Evolutionary conservation across 2,329 filamentous ascomycete species (phyloP).

Genomic region (Juglanconis juglandina): DNA sequence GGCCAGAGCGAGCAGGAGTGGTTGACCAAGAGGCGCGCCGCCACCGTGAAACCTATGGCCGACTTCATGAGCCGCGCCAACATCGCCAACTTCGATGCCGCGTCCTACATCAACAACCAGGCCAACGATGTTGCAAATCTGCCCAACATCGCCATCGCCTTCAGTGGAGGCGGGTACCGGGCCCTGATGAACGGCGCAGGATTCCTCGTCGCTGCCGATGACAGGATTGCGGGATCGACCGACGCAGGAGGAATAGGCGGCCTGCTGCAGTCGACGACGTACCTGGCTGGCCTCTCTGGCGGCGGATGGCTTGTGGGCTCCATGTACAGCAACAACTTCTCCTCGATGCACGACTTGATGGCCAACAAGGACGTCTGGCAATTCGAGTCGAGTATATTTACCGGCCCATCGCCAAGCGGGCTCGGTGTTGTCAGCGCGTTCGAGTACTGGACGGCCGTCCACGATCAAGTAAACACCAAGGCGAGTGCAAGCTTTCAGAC

Average conservation of each 20-base stretch:
- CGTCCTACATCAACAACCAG: conserved; percentile 63
- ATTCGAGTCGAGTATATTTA: conserved; percentile 34
- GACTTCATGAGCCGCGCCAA: conserved; percentile 68
- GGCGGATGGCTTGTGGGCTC: conserved; percentile 84
- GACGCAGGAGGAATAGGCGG: conserved; percentile 69
- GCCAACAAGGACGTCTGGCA: conserved; percentile 36
- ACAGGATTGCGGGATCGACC: conserved; percentile 61
- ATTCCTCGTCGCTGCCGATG: conserved; percentile 75
- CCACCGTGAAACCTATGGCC: conserved; percentile 72
- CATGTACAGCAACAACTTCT: conserved; percentile 81
- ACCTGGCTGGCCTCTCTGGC: conserved; percentile 76
- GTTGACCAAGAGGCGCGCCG: conserved; percentile 67
- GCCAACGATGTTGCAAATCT: conserved; percentile 57
- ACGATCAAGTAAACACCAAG: conserved; percentile 58
- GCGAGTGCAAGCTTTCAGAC: conserved; percentile 59
- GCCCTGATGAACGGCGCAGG: conserved; percentile 84
- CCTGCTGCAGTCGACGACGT: conserved; percentile 76
- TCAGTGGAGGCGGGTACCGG: conserved; percentile 81
- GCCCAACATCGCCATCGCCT: conserved; percentile 67
- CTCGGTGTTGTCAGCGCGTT: conserved; percentile 26
- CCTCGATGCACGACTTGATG: conserved; percentile 58
- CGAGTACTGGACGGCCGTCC: conserved; percentile 59
- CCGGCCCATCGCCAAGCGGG: conserved; percentile 27
- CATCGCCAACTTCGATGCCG: conserved; percentile 77
- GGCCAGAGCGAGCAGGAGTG: conserved; percentile 71